phyloP scores from a whole-genome alignment of 805 yeast genomes.

The Torulaspora microellipsoides region DNA sequence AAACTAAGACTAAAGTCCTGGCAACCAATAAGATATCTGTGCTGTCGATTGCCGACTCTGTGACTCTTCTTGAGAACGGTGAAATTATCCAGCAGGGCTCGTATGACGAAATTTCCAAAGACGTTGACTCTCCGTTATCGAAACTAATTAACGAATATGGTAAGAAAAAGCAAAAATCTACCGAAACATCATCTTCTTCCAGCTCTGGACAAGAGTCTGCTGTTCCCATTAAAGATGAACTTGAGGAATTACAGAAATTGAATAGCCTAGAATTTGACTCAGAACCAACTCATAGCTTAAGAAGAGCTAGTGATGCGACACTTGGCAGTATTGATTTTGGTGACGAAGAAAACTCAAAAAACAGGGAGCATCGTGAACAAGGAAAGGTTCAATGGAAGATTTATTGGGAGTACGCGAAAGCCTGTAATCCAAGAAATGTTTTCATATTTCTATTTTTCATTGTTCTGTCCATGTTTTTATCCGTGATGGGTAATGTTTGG shows the following conservation, averaged over 20 bases:
- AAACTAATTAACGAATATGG: constrained; percentile 63
- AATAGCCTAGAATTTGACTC: constrained; percentile 25
- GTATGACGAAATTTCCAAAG: constrained; percentile 45
- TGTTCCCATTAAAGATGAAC: constrained; percentile 27
- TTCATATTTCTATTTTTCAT: constrained; percentile 50
- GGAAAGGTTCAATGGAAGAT: constrained; percentile 91
- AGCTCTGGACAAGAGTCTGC: constrained; percentile 21
- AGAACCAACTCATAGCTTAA: constrained; percentile 40
- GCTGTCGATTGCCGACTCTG: constrained; percentile 64
- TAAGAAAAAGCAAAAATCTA: constrained; percentile 31
- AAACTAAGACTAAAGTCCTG: constrained; percentile 67
- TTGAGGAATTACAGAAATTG: constrained; percentile 31
- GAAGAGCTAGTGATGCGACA: constrained; percentile 57
- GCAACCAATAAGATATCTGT: constrained; percentile 88
- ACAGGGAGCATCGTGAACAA: constrained; percentile 79
- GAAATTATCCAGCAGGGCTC: constrained; percentile 62
- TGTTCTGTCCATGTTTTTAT: constrained; percentile 52
- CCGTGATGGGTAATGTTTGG: constrained; percentile 82
- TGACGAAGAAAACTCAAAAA: constrained; percentile 35
- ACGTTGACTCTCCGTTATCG: constrained; percentile 45
- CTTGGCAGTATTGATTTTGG: constrained; percentile 33
- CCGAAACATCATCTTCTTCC: constrained; percentile 14
- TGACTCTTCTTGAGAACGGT: constrained; percentile 68
- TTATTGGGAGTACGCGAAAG: constrained; percentile 76
- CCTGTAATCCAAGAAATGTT: constrained; percentile 74